Conservation (phyloP, 768 basidiomycete genomes). For the Omphalotus guepiniiformis region DNA sequence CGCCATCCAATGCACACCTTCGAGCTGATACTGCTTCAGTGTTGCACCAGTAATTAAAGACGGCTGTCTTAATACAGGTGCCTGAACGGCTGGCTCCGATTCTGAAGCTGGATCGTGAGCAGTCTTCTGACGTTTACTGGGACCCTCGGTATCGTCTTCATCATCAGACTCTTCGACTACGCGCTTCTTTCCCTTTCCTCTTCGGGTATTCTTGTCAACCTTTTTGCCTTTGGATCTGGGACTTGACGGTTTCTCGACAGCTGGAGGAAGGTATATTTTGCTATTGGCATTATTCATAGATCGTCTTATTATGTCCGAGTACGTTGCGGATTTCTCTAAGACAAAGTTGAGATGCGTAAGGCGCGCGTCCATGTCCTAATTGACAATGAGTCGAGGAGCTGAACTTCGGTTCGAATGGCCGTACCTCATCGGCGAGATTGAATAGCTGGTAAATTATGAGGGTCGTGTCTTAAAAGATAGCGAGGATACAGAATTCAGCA, state of each 20-base stretch:
- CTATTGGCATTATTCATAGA: slow-evolving; percentile 66
- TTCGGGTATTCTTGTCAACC: not conserved
- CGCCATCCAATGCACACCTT: slow-evolving; percentile 95
- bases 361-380: slow-evolving; percentile 48
- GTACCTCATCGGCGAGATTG: not conserved
- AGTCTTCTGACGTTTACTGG: slow-evolving; percentile 18
- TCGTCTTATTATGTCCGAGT: slow-evolving; percentile 63
- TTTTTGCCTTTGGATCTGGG: not conserved
- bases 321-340: slow-evolving; percentile 73
- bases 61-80: slow-evolving; percentile 62
- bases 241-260: slow-evolving; percentile 9
- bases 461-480: not conserved
- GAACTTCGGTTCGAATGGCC: not conserved
- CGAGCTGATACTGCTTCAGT: slow-evolving; percentile 87
- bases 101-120: too few species aligned
- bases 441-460: not conserved
- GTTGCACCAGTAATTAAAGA: slow-evolving; percentile 77
- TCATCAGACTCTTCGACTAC: slow-evolving; percentile 13
- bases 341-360: slow-evolving; percentile 57
- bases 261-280: slow-evolving; percentile 9
- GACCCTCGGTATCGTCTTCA: slow-evolving; percentile 25
- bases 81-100: not conserved
- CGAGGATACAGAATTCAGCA: not conserved
- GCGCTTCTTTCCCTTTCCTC: slow-evolving; percentile 4
- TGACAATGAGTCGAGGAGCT: not conserved